A percentile compares a stretch with the other conserved stretches of the same genome.
These are phyloP conservation scores for Pythium brachiatum DNA, from an alignment of 352 stramenopile species.

Conservation along the genomic window DNA sequence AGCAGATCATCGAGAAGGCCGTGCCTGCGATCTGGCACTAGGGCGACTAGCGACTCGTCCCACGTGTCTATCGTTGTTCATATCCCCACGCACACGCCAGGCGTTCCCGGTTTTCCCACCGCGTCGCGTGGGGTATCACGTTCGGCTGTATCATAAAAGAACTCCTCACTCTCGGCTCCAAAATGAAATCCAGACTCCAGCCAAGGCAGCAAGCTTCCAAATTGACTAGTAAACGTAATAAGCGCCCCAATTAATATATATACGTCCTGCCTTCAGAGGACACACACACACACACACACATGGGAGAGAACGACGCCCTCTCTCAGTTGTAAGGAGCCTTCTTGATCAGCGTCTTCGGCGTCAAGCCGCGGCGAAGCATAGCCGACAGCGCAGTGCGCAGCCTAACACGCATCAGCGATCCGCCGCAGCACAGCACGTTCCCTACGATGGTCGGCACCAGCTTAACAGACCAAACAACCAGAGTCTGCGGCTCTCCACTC, in stretches of 20 bases:
- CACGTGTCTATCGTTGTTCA: background rate
- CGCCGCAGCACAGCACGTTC: conserved; percentile 51
- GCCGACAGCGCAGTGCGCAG: conserved; percentile 30
- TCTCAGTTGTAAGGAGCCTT: conserved; percentile 21
- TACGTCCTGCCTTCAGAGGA: background rate
- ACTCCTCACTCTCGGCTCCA: background rate
- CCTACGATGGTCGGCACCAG: conserved; percentile 42
- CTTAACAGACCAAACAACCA: conserved; percentile 65
- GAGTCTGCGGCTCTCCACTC: conserved; percentile 25
- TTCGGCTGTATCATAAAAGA: conserved; percentile 18
- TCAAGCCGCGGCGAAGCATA: conserved; percentile 25
- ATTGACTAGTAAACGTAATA: conserved; percentile 23
- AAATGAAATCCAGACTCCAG: background rate
- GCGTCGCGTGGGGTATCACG: background rate
- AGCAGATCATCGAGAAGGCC: conserved; percentile 79
- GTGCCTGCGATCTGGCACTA: conserved; percentile 81
- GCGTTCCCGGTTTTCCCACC: background rate
- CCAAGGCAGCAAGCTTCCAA: conserved; percentile 7
- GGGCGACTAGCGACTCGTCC: conserved; percentile 5
- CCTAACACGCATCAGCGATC: conserved; percentile 42
- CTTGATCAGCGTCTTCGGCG: background rate
- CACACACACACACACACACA: background rate
- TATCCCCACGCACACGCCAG: background rate
- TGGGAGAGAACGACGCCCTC: too few relatives aligned
- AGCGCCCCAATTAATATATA: conserved; percentile 19